phyloP scores from a whole-genome alignment of 768 basidiomycete genomes.

The Leccinum olivaceopallidum region DNA sequence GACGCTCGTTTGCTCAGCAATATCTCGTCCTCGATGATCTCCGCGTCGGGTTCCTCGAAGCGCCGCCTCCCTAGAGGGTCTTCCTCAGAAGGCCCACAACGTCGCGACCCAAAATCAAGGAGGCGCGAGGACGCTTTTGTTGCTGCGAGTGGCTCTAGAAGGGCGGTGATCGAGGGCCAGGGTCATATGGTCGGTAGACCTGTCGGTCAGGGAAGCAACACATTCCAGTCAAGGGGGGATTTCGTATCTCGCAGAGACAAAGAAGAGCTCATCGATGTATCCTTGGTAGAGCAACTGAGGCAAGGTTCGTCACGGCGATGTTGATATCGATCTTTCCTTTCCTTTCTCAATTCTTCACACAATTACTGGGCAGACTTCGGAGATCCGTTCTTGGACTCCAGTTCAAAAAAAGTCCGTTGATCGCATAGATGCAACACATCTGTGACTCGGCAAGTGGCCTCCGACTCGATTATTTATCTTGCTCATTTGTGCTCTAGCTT shows the following conservation, averaged over 20 bases:
- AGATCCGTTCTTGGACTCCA: constrained; percentile 51
- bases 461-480: not conserved
- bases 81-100: constrained; percentile 42
- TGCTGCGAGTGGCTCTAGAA: constrained; percentile 21
- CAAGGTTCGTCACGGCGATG: constrained; percentile 41
- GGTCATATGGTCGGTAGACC: constrained; percentile 9
- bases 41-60: constrained; percentile 41
- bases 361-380: constrained; percentile 44
- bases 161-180: constrained; percentile 27
- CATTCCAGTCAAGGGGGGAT: constrained; percentile 35
- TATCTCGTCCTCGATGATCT: constrained; percentile 20
- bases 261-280: constrained; percentile 53
- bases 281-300: constrained; percentile 52
- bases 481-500: constrained; percentile 7
- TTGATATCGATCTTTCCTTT: constrained; percentile 3
- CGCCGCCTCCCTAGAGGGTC: constrained; percentile 53
- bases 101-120: constrained; percentile 52
- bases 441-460: not conserved
- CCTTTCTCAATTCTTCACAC: constrained; percentile 2
- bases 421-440: not conserved
- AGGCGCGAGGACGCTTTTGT: constrained; percentile 45
- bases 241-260: constrained; percentile 50
- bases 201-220: constrained; percentile 17
- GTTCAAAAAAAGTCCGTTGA: constrained; percentile 30
- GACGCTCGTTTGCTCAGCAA: constrained; percentile 24